These are phyloP conservation scores for Teunomyces tritomae DNA, from an alignment of 805 yeast genomes.

Conservation along the genomic window DNA sequence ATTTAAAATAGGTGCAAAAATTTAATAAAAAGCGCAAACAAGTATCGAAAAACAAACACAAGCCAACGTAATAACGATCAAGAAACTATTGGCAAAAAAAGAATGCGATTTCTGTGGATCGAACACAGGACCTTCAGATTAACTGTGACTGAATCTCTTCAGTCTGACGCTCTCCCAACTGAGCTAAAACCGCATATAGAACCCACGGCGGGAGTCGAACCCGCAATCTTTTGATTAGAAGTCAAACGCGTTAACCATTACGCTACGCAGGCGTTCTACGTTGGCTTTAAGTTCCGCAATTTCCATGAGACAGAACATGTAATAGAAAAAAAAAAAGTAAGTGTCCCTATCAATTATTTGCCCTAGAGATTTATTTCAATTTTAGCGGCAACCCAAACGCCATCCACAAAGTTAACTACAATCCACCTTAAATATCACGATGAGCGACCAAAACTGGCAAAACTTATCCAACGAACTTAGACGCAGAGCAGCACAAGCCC, in stretches of 20 bases:
- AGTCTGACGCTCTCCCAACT: constrained; percentile 42
- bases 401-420: background rate
- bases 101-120: constrained; percentile 72
- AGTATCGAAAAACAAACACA: background rate
- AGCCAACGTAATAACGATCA: too few relatives aligned
- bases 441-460: constrained; percentile 45
- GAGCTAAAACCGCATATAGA: constrained; percentile 34
- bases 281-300: background rate
- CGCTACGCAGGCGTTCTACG: constrained; percentile 50
- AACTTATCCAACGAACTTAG: constrained; percentile 40
- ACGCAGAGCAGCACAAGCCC: constrained; percentile 34
- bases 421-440: constrained; percentile 7
- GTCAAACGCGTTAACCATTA: constrained; percentile 68
- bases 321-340: too few relatives aligned
- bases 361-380: background rate
- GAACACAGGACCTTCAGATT: constrained; percentile 88
- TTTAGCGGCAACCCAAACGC: background rate
- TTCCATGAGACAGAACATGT: background rate
- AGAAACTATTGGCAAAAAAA: constrained; percentile 13
- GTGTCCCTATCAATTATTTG: background rate
- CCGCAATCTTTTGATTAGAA: constrained; percentile 65
- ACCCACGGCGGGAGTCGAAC: constrained; percentile 58
- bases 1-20: constrained; percentile 38
- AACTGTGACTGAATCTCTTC: constrained; percentile 32
- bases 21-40: constrained; percentile 6